Base-by-base conservation (phyloP, 139 green algal species). In the Chlorella sorokiniana region DNA sequence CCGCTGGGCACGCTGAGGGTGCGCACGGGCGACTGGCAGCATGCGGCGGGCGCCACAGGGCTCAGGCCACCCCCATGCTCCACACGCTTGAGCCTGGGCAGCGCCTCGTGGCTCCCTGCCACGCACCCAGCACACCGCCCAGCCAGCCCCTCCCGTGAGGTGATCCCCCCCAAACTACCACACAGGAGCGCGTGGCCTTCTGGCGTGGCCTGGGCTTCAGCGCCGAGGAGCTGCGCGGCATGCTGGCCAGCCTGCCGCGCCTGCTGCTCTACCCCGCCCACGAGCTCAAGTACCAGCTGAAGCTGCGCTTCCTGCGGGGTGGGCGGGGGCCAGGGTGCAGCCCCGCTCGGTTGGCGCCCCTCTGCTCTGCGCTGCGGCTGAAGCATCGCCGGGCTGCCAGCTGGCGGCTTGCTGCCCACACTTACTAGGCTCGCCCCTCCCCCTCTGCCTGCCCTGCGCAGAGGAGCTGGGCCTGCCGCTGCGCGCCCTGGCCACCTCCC, bases 261-360 rank as follows among this genome's bases (percentile, higher is more conserved):
- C 56, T 88, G 70, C 68, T 88, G 71, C 68, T 78, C 29, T 86
- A 81, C 79, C 72, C 79, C 48, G 18, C 81, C 29, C n/a, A 75
- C 25, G 38, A 64, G 16, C 62, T 41, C n/a, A 82, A 88, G 44
- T 84, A 83, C 62, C 80, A 76, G 18, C 42, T 41, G 31, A 88
- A 88, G 42, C 70, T 88, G 10, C 9, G 31, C 31, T 86, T 86
- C 78, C 72, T 88, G 64, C 37, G 8, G 0, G 44, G 62, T 71
- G 20, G 0, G 75, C 18, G 7, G 42, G 63, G 63, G 63, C 63
- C 33, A 22, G 62, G 23, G 6, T 38, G 62, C n/a, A n/a, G n/a
- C n/a, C n/a, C 23, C 7, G 38, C 33, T 23, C 22, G n/a, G 9
- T 25, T 44, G 33, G 20, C 33, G 31, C 31, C 0, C 41, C 35